Base-by-base conservation (phyloP, 768 basidiomycete species). In the Agrocybe pediades region DNA sequence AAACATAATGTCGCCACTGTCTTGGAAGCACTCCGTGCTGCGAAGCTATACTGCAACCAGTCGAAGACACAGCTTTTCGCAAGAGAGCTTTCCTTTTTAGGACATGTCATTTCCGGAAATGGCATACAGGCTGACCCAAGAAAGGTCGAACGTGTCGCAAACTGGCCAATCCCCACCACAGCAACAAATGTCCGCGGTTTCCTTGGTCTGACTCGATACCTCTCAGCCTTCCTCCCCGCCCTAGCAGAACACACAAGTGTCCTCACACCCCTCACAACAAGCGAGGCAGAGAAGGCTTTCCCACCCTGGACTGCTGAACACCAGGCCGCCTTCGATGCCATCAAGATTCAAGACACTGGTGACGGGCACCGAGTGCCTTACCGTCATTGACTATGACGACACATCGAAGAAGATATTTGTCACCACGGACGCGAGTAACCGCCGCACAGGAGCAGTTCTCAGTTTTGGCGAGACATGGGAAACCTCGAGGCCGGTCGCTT, bases 101-200 rank as follows among this genome's bases (percentile, higher is more conserved):
- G 73, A 4, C 71, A 76, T 41, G 56, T 67, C 6, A 73, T 76
- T 50, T 64, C 74, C 0, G 65, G 68, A 17, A 59, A 68, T 16
- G 71, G 76, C 6, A 64, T 77, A 23, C 3, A 52, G 51, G 17
- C 60, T 0, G 46, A 57, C 40, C 19, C 49, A 4, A 33, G 45
- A 13, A 74, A 73, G 23, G 57, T 61, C 0, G 54, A 62, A 0
- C 17, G 41, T 0, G 67, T 75, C 2, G n/a, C 65, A 0, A 29
- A 63, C 9, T 74, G 72, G 71, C 68, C 68, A 0, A 9, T 9
- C 2, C 62, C 55, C 3, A 56, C 49, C 24, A 48, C 39, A 7
- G 54, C 53, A 1, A 56, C 55, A 0, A 41, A 65, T 8, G 62
- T 56, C 7, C 36, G 51, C 0, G 30, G 40, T 1, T 65, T 65